A percentile compares a stretch with the other conserved stretches of the same genome.
Evolutionary conservation across 768 basidiomycete genomes (phyloP).

Genomic region (Amanita jacksonii): DNA sequence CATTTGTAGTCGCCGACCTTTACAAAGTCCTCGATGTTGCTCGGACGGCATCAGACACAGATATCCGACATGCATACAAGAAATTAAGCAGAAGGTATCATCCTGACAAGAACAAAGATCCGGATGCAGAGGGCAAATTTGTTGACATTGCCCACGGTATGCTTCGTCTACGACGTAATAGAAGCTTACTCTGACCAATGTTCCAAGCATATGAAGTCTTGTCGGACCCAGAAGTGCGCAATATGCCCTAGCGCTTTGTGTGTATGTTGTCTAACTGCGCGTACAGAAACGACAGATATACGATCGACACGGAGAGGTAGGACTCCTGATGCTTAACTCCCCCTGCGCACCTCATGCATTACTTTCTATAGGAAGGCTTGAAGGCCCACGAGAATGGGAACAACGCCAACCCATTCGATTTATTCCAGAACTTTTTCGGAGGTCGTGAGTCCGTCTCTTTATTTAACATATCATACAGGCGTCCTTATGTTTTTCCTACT

Average conservation of each 20-base stretch:
- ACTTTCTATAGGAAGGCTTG: constrained; percentile 61
- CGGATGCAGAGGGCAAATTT: constrained; percentile 75
- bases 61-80: constrained; percentile 90
- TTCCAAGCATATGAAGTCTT: constrained; percentile 87
- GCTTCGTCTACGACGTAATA: constrained; percentile 13
- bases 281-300: constrained; percentile 85
- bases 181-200: constrained; percentile 4
- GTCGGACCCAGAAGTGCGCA: constrained; percentile 66
- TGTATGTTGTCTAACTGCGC: constrained; percentile 9
- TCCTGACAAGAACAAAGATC: constrained; percentile 91
- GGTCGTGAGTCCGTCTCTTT: constrained; percentile 41
- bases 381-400: constrained; percentile 89
- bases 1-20: constrained; percentile 53
- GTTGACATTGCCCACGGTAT: constrained; percentile 86
- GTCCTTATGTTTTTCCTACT: constrained; percentile 1
- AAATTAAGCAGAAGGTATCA: constrained; percentile 82
- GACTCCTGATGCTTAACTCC: constrained; percentile 8
- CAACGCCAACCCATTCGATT: constrained; percentile 84
- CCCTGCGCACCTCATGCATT: constrained; percentile 8
- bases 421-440: constrained; percentile 91
- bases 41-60: constrained; percentile 74
- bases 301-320: constrained; percentile 84
- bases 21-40: constrained; percentile 80
- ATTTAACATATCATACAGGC: not conserved
- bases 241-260: not conserved